Evolutionary conservation across 495 filamentous ascomycete species (phyloP).

Genomic region (Penicillium lagena): DNA sequence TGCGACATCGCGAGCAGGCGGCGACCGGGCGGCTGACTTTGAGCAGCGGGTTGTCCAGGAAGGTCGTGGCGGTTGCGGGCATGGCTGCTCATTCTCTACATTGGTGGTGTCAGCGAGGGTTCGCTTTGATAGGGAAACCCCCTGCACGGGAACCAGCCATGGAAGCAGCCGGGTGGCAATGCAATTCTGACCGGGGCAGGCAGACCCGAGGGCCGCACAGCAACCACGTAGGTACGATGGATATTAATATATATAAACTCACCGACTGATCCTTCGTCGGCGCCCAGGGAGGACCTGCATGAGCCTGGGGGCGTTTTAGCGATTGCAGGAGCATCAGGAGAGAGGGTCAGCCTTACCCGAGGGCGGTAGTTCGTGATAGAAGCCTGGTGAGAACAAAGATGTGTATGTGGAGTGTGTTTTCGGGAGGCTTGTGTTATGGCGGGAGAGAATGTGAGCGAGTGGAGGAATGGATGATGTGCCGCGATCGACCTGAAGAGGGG

Average conservation of each 20-base stretch:
- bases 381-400: not conserved
- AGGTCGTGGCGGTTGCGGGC: slow-evolving; percentile 24
- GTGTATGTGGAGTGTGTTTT: too few species aligned
- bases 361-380: not conserved
- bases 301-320: not conserved
- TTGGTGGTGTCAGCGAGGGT: not conserved
- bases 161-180: too few species aligned
- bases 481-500: not conserved
- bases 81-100: slow-evolving; percentile 10
- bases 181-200: too few species aligned
- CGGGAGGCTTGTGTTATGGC: too few species aligned
- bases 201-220: too few species aligned
- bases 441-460: too few species aligned
- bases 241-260: too few species aligned
- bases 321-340: not conserved
- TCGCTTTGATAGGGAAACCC: not conserved
- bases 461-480: too few species aligned
- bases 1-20: slow-evolving; percentile 86
- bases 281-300: slow-evolving; percentile 3
- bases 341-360: slow-evolving; percentile 3
- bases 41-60: slow-evolving; percentile 68
- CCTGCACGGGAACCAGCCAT: not conserved
- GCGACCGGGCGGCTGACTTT: slow-evolving; percentile 88
- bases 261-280: too few species aligned
- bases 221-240: too few species aligned